Base-by-base conservation (phyloP, 2,329 filamentous ascomycete species). In the Pyricularia grisea region DNA sequence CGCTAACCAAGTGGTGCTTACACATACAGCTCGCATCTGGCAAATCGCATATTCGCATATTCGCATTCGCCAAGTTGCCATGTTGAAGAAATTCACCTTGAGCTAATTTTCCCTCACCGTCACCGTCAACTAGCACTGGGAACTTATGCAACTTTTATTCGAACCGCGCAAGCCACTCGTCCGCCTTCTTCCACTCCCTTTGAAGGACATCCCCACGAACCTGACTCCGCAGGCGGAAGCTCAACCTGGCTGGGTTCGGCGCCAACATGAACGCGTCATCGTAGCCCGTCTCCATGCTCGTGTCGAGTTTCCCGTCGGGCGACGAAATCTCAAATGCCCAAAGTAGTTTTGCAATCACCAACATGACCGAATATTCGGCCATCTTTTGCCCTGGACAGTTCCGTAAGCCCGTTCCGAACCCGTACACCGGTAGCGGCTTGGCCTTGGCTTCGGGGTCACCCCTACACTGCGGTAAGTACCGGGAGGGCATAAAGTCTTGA, bases 371-470 rank as follows among this genome's bases (percentile, higher is more conserved):
- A 30, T 72, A 71, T 4, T 69, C 42, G 2, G 73, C 73, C 27
- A 74, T 67, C 28, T 72, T 72, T 36, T 71, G 70, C 4, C 73
- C 72, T 3, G 72, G 78, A 10, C 77, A 78, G 2, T 81, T 74
- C 6, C 82, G 73, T 9, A 81, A 74, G 0, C 82, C 82, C 71
- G 80, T 83, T 0, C 81, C 82, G 69, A 84, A 82, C n/a, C 71
- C 72, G 67, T 81, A 83, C 12, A 65, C 28, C n/a, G 50, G 25
- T 64, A 27, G 36, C 12, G 36, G 9, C 2, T 31, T 31, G 33
- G 14, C 27, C 4, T 60, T 33, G 30, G 4, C 25, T 11, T 60
- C n/a, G 27, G 36, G 25, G 36, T 61, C 60, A 17, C 25, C 23
- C 11, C 60, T 27, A 9, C 23, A 27, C 50, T 70, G 70, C 36